Percentiles rank a stretch among this genome's conserved stretches.
Evolutionary conservation across 2,329 filamentous ascomycete genomes (phyloP).

Genomic region (Colletotrichum camelliae): DNA sequence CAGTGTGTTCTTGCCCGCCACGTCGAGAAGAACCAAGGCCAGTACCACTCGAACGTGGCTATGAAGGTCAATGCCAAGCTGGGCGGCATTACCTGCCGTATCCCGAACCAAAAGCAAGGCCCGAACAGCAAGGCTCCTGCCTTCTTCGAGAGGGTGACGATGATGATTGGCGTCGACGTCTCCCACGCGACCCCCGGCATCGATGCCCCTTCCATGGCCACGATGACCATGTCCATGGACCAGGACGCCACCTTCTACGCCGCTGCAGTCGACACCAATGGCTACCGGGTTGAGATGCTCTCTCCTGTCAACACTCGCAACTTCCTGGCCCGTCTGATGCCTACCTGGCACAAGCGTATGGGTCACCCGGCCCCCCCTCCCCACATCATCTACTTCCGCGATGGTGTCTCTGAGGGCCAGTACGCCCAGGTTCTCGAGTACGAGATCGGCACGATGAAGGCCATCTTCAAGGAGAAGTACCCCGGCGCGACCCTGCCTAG

Average conservation of each 20-base stretch:
- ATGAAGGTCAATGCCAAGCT: conserved; percentile 99
- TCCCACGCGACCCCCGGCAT: conserved; percentile 80
- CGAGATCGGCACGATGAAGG: conserved; percentile 78
- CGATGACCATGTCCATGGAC: conserved; percentile 85
- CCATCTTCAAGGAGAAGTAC: conserved; percentile 51
- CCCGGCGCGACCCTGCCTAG: conserved; percentile 50
- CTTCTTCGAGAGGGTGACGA: conserved; percentile 40
- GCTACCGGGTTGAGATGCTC: conserved; percentile 81
- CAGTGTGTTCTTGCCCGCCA: conserved; percentile 80
- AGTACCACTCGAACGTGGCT: conserved; percentile 91
- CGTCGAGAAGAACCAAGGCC: conserved; percentile 71
- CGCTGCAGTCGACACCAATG: conserved; percentile 83
- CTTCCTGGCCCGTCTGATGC: conserved; percentile 69
- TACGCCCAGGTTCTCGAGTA: conserved; percentile 79
- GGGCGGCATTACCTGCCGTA: conserved; percentile 75
- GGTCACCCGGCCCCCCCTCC: conserved; percentile 55
- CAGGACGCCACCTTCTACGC: conserved; percentile 74
- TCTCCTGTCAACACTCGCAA: conserved; percentile 66
- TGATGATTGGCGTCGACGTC: conserved; percentile 87
- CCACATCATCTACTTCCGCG: conserved; percentile 91
- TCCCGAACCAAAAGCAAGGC: conserved; percentile 29
- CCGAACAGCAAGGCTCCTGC: conserved; percentile 24
- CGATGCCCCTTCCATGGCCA: conserved; percentile 76
- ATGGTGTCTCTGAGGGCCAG: conserved; percentile 89
- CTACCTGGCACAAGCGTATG: conserved; percentile 66